Percentiles rank a stretch among this genome's conserved stretches.
Conservation (phyloP, 805 yeast genomes). For the Sugiyamaella lignohabitans region DNA sequence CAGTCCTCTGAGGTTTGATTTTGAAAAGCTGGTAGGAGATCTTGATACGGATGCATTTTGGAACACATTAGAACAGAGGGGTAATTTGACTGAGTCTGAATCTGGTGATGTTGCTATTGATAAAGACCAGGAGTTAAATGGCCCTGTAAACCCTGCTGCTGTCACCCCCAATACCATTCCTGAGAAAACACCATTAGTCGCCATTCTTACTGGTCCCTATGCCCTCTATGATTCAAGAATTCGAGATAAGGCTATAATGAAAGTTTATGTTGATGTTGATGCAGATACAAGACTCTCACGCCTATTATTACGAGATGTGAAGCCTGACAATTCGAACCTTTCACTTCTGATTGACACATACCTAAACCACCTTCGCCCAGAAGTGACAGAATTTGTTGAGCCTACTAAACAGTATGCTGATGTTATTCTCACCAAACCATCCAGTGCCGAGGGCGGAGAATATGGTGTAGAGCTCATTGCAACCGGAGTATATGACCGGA, state of each 20-base stretch:
- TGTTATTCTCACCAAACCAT: slow-evolving; percentile 53
- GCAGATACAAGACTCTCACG: slow-evolving; percentile 79
- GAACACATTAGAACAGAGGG: not conserved
- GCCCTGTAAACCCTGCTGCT: not conserved
- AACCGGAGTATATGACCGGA: slow-evolving; percentile 47
- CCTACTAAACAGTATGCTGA: slow-evolving; percentile 68
- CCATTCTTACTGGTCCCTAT: slow-evolving; percentile 67
- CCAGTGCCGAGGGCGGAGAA: not conserved
- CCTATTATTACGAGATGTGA: slow-evolving; percentile 41
- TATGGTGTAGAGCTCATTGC: slow-evolving; percentile 54
- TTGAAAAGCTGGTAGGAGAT: slow-evolving; percentile 25
- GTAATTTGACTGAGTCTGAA: not conserved
- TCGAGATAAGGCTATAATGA: slow-evolving; percentile 51
- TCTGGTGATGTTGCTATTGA: not conserved
- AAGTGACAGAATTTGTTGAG: slow-evolving; percentile 57
- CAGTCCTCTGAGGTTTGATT: slow-evolving; percentile 31
- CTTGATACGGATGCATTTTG: slow-evolving; percentile 9
- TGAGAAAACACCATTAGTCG: slow-evolving; percentile 25
- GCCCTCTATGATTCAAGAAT: slow-evolving; percentile 62
- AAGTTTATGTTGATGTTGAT: slow-evolving; percentile 75
- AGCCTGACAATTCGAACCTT: slow-evolving; percentile 22
- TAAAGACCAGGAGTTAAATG: not conserved
- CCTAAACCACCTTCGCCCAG: slow-evolving; percentile 52
- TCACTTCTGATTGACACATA: slow-evolving; percentile 39
- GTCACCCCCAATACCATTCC: not conserved